These are phyloP conservation scores for Talaromyces wortmannii DNA, from an alignment of 495 filamentous ascomycete species.

Conservation along the genomic window DNA sequence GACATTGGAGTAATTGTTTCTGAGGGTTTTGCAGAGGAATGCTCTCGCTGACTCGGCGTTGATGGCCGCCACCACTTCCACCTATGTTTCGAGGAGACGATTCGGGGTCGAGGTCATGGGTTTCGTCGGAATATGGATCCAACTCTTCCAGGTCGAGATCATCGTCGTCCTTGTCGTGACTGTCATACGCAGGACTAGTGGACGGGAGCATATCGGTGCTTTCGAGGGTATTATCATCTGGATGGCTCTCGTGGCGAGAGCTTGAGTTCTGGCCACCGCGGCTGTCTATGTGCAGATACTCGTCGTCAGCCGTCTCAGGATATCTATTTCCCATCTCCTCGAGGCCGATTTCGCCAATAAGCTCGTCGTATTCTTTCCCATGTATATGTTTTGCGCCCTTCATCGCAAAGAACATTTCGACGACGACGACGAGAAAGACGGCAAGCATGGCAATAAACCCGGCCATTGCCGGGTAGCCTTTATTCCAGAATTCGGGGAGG, in stretches of 20 bases:
- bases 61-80: neutral
- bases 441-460: slow-evolving; percentile 73
- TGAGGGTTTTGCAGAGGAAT: slow-evolving; percentile 31
- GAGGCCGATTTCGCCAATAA: slow-evolving; percentile 24
- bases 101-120: neutral
- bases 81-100: neutral
- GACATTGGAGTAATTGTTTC: slow-evolving; percentile 67
- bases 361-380: slow-evolving; percentile 36
- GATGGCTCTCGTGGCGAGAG: neutral
- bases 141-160: slow-evolving; percentile 23
- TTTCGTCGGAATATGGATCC: slow-evolving; percentile 17
- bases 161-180: slow-evolving; percentile 17
- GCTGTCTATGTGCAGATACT: slow-evolving; percentile 14
- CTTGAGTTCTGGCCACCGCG: neutral
- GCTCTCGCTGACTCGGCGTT: neutral
- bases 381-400: slow-evolving; percentile 46
- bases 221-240: neutral
- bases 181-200: neutral
- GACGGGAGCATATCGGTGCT: neutral
- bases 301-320: slow-evolving; percentile 10
- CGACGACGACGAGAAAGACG: slow-evolving; percentile 62
- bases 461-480: slow-evolving; percentile 67
- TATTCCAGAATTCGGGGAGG: slow-evolving; percentile 66
- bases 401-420: slow-evolving; percentile 71
- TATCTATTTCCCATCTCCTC: slow-evolving; percentile 9